Conservation (phyloP, 2,329 filamentous ascomycete genomes). For the Aureobasidium sp. region DNA sequence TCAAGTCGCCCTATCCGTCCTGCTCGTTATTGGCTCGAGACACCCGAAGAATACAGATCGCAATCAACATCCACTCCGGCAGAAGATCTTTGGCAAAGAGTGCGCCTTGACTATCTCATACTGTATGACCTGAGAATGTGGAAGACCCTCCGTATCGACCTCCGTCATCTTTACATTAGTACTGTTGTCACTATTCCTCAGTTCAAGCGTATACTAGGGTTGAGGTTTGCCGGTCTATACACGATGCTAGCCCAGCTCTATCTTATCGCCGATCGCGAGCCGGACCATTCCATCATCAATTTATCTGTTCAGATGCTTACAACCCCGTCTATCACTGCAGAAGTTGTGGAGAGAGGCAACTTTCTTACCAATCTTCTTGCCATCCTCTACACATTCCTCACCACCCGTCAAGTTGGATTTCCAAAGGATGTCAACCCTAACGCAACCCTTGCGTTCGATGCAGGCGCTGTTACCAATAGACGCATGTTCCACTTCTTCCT, state of each 20-base stretch:
- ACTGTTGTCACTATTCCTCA: conserved; percentile 92
- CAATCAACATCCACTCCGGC: conserved; percentile 48
- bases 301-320: conserved; percentile 94
- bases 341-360: conserved; percentile 89
- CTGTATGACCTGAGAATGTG: conserved; percentile 91
- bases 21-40: conserved; percentile 78
- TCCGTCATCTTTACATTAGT: conserved; percentile 89
- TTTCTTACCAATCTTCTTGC: conserved; percentile 93
- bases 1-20: conserved; percentile 50
- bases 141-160: conserved; percentile 87
- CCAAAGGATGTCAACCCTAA: conserved; percentile 80
- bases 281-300: conserved; percentile 97
- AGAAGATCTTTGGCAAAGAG: conserved; percentile 81
- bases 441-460: conserved; percentile 84
- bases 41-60: conserved; percentile 55
- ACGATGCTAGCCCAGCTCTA: conserved; percentile 90
- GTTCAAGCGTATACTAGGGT: conserved; percentile 87
- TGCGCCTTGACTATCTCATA: conserved; percentile 88
- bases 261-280: conserved; percentile 89
- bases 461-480: conserved; percentile 87
- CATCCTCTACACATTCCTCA: conserved; percentile 94
- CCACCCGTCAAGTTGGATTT: conserved; percentile 89
- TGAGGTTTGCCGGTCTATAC: conserved; percentile 92
- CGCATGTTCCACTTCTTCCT: conserved; percentile 97
- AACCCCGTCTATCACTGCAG: conserved; percentile 89